Percentiles rank a stretch among this genome's conserved stretches.
Conservation (phyloP, 2,329 filamentous ascomycete genomes). For the Sporothrix curviconia region DNA sequence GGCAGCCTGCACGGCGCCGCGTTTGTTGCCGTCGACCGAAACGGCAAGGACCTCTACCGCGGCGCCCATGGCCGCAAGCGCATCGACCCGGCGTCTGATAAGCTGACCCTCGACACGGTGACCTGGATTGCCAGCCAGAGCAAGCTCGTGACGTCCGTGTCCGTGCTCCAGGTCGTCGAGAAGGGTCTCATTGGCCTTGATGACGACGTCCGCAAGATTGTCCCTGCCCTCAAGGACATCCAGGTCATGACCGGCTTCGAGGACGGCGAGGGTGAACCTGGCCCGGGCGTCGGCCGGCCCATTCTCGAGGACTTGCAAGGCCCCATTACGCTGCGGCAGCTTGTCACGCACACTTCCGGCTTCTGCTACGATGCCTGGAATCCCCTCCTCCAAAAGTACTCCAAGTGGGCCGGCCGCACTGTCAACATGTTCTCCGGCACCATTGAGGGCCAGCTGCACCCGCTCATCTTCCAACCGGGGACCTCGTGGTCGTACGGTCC, state of each 20-base stretch:
- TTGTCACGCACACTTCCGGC: background rate
- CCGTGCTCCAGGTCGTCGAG: background rate
- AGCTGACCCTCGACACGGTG: background rate
- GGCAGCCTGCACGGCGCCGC: background rate
- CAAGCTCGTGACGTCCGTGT: constrained; percentile 5
- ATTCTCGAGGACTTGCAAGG: background rate
- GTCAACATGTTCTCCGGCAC: background rate
- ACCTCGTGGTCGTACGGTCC: constrained; percentile 44
- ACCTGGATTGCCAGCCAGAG: constrained; percentile 9
- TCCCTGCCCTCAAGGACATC: constrained; percentile 11
- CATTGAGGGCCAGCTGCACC: constrained; percentile 21
- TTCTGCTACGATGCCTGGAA: background rate
- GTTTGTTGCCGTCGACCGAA: background rate
- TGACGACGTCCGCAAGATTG: background rate
- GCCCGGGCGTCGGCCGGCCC: no score
- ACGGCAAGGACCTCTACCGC: background rate
- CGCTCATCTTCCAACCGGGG: constrained; percentile 46
- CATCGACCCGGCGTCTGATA: background rate
- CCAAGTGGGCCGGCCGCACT: background rate
- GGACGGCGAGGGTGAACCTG: no score
- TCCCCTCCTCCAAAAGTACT: background rate
- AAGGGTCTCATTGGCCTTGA: background rate
- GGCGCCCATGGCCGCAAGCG: background rate
- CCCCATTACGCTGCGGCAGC: background rate
- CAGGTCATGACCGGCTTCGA: background rate